Percentiles rank a stretch among this genome's conserved stretches.
phyloP scores from a whole-genome alignment of 176 grass and related monocot genomes.

The Thinopyrum elongatum region DNA sequence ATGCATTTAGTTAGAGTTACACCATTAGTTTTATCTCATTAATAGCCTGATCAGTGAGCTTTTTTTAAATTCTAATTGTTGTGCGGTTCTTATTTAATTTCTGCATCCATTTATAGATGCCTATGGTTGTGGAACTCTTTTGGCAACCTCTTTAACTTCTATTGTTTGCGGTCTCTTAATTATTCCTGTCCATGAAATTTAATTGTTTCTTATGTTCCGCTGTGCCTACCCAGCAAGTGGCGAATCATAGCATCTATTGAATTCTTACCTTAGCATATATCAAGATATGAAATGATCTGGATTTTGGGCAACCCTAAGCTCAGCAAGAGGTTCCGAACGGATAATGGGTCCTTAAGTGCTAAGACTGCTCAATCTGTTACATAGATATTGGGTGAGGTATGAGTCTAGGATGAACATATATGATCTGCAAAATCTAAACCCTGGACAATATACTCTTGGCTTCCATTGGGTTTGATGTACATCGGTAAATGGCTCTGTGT shows the following conservation, averaged over 20 bases:
- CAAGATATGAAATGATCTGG: too few species aligned
- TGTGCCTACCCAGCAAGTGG: too few species aligned
- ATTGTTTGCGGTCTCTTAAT: too few species aligned
- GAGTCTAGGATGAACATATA: not conserved
- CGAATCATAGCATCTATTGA: too few species aligned
- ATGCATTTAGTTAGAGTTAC: not conserved
- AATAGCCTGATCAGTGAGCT: not conserved
- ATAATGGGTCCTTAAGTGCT: not conserved
- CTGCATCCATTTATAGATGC: too few species aligned
- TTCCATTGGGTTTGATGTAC: not conserved
- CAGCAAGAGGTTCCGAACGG: not conserved
- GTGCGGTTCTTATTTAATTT: too few species aligned
- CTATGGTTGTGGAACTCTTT: not conserved
- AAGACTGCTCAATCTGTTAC: not conserved
- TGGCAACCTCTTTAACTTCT: not conserved
- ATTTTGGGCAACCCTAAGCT: not conserved
- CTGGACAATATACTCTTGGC: not conserved
- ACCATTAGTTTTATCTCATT: not conserved
- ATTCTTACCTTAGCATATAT: too few species aligned
- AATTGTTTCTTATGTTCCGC: not conserved
- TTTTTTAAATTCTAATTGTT: too few species aligned
- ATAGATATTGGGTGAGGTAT: not conserved
- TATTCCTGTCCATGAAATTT: not conserved
- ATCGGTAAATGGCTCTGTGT: not conserved
- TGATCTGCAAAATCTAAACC: not conserved